Evolutionary conservation across 2,329 filamentous ascomycete genomes (phyloP).

Genomic region (Hymenoscyphus fructigenus): DNA sequence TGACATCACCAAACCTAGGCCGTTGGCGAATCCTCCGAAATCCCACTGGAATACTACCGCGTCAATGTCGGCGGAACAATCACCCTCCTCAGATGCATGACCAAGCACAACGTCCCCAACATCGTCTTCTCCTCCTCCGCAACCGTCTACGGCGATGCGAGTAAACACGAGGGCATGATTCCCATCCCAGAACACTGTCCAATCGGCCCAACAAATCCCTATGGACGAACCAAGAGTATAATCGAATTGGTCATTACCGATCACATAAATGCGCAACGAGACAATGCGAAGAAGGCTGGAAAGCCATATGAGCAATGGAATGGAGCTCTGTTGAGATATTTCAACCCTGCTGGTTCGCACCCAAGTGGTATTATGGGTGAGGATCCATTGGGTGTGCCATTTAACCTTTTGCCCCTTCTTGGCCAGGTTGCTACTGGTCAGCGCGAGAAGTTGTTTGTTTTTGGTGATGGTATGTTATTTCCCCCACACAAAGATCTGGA

Average conservation of each 20-base stretch:
- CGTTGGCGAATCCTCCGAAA: slow-evolving; percentile 91
- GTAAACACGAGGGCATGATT: slow-evolving; percentile 95
- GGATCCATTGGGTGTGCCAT: slow-evolving; percentile 92
- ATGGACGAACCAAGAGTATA: slow-evolving; percentile 92
- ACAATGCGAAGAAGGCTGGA: slow-evolving; percentile 75
- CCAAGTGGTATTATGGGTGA: slow-evolving; percentile 97
- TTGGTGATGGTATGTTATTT: slow-evolving; percentile 73
- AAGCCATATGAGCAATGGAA: slow-evolving; percentile 84
- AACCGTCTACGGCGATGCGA: slow-evolving; percentile 97
- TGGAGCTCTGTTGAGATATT: slow-evolving; percentile 89
- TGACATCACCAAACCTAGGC: slow-evolving; percentile 54
- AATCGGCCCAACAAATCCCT: slow-evolving; percentile 94
- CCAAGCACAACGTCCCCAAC: slow-evolving; percentile 86
- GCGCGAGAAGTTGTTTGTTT: slow-evolving; percentile 89
- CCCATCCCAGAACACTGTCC: slow-evolving; percentile 97
- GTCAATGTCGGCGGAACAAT: slow-evolving; percentile 96
- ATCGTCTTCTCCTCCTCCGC: slow-evolving; percentile 98
- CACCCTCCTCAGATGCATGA: slow-evolving; percentile 82
- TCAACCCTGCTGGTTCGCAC: slow-evolving; percentile 95
- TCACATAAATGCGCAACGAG: slow-evolving; percentile 82
- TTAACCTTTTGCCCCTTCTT: slow-evolving; percentile 90
- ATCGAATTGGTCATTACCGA: slow-evolving; percentile 93
- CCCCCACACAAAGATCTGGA: slow-evolving; percentile 11
- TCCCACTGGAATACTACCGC: slow-evolving; percentile 94
- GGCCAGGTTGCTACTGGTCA: slow-evolving; percentile 96